Percentiles rank a stretch among this genome's conserved stretches.
Evolutionary conservation across 495 filamentous ascomycete genomes (phyloP).

Genomic region (Clohesyomyces aquaticus): DNA sequence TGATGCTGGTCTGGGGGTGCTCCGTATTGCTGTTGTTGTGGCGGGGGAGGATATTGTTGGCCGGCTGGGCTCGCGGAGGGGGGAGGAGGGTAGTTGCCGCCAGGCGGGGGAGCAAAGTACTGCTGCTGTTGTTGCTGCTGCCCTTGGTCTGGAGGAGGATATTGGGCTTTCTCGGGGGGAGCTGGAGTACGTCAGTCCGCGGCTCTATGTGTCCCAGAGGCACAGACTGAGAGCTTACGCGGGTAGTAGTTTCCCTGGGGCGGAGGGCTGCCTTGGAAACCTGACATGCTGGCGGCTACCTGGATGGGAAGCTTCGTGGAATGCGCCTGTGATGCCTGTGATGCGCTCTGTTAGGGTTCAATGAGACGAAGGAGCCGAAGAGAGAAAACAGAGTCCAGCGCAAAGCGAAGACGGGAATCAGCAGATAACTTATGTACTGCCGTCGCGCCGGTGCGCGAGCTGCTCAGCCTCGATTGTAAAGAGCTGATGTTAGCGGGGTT

Average conservation of each 20-base stretch:
- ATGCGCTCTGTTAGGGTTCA: not conserved
- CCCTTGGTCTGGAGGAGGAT: conserved; percentile 11
- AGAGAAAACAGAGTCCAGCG: not conserved
- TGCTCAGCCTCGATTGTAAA: conserved; percentile 36
- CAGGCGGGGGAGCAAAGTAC: conserved; percentile 26
- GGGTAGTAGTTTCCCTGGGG: conserved; percentile 45
- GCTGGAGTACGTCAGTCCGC: conserved; percentile 38
- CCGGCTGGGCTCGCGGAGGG: conserved; percentile 36
- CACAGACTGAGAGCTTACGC: conserved; percentile 39
- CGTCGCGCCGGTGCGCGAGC: conserved; percentile 1
- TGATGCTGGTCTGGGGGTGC: conserved; percentile 27
- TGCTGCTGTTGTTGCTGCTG: conserved; percentile 38
- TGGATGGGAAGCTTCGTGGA: not conserved
- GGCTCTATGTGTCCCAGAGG: not conserved
- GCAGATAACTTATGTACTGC: conserved; percentile 23
- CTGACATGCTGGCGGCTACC: conserved; percentile 16
- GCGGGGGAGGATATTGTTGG: conserved; percentile 25
- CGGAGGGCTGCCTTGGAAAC: conserved; percentile 33
- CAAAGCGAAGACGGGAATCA: not conserved
- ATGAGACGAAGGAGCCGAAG: not conserved
- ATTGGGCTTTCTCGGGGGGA: conserved; percentile 35
- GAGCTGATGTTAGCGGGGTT: conserved; percentile 30
- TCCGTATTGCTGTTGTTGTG: conserved; percentile 36
- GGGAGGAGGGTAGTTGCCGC: conserved; percentile 38
- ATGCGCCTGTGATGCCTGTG: not conserved